Base-by-base conservation (phyloP, 1,284 basidiomycete genomes). In the Boletellus sp. region DNA sequence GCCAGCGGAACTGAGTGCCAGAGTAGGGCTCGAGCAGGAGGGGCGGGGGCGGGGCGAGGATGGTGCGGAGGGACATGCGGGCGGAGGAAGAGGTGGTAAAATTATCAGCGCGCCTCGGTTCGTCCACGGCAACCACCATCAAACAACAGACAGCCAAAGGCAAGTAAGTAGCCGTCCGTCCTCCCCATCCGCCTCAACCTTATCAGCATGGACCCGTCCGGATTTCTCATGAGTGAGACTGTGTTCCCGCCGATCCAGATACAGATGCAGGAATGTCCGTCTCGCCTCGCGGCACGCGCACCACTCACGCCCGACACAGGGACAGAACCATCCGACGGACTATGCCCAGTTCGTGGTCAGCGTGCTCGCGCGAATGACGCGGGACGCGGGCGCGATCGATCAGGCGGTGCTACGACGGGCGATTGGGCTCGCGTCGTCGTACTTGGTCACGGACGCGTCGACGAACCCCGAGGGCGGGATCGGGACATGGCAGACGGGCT, bases 1-100 rank as follows among this genome's bases (percentile, higher is more conserved):
- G 84, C 84, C 84, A 92, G 52, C 69, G 73, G 61, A 74, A 81
- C 65, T 94, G 77, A 38, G 78, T 64, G 14, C 90, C 84, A 17
- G 73, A 63, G 56, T 84, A 86, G 25, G 80, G 69, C 8, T 68
- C 61, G 3, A 67, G 47, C 6, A 72, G 72, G 3, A 85, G 77
- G 13, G 78, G 76, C 48, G 81, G 60, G 48, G 81, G 60, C 43
- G 54, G 56, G 11, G 70, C 57, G 43, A 81, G 52, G 38, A 83
- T 40, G 39, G 72, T 66, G 52, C 63, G 61, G 29, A 79, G 48
- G 11, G 53, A 51, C 59, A 60, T 63, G 45, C 23, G 19, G 13
- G 36, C 10, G 44, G 38, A 53, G 20, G 43, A 36, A 26, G 41
- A n/a, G n/a, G n/a, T n/a, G n/a, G n/a, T n/a, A n/a, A n/a, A n/a